Evolutionary conservation across 202 grass and related monocot species (phyloP).

Genomic region (Carex arenaria): DNA sequence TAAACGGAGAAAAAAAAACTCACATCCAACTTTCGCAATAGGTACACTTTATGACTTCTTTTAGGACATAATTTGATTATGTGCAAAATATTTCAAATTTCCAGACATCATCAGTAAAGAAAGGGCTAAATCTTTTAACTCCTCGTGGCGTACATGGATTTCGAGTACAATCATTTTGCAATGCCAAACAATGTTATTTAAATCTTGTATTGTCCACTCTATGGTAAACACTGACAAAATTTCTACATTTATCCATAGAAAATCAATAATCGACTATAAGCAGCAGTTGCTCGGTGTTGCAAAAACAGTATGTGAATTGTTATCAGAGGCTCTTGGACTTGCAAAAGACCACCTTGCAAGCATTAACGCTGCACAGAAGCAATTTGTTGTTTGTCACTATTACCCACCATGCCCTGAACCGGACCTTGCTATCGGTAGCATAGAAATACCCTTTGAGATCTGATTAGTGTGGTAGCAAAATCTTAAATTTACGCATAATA

Average conservation of each 20-base stretch:
- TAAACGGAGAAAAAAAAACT: too few relatives aligned
- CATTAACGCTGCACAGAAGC: constrained; percentile 9
- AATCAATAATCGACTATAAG: constrained; percentile 13
- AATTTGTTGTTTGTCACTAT: constrained; percentile 24
- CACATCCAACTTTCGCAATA: not conserved
- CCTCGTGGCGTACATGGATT: not conserved
- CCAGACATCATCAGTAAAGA: not conserved
- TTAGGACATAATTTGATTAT: not conserved
- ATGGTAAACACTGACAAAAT: not conserved
- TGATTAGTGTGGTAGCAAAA: too few relatives aligned
- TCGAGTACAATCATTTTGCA: too few relatives aligned
- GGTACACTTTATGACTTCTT: not conserved
- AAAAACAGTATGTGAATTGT: constrained; percentile 8
- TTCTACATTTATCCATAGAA: constrained; percentile 6
- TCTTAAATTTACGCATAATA: too few relatives aligned
- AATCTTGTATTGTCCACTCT: not conserved
- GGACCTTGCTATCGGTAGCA: constrained; percentile 21
- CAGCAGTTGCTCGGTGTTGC: not conserved
- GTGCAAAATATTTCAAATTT: not conserved
- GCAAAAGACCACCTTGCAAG: not conserved
- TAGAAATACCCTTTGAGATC: too few relatives aligned
- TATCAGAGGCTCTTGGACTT: constrained; percentile 29
- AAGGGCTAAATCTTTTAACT: not conserved
- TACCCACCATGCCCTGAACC: constrained; percentile 31
- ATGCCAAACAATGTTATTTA: not conserved